Evolutionary conservation across 169 alveolate genomes (phyloP).

Genomic region (Eimeria sp.): DNA sequence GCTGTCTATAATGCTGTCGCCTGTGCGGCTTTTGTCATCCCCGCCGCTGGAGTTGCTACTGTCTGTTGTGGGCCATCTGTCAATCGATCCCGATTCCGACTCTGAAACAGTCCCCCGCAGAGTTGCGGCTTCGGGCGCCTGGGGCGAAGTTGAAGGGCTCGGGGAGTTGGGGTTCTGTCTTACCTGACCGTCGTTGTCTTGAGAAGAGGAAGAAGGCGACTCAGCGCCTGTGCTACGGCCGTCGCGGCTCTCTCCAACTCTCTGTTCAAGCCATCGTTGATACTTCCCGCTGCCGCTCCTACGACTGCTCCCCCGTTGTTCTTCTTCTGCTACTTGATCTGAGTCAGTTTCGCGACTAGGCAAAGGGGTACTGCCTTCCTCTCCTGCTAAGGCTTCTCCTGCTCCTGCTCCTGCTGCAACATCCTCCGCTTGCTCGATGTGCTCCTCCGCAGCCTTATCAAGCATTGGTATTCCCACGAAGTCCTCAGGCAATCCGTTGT

Average conservation of each 20-base stretch:
- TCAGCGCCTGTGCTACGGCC: neutral
- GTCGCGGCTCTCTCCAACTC: neutral
- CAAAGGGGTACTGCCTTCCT: neutral
- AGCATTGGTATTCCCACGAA: slow-evolving; percentile 3
- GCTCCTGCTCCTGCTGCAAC: neutral
- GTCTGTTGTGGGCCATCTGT: neutral
- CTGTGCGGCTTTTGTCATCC: neutral
- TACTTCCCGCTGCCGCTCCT: neutral
- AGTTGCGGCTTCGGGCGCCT: neutral
- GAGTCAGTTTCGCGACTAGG: neutral
- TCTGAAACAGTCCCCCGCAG: neutral
- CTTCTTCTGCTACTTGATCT: neutral
- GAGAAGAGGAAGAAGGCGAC: neutral
- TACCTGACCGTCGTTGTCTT: neutral
- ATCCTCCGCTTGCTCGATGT: neutral
- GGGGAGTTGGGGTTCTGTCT: neutral
- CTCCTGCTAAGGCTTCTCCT: neutral
- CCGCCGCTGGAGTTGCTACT: neutral
- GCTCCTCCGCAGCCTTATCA: slow-evolving; percentile 36
- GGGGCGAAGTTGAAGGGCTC: neutral
- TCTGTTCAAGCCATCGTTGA: neutral
- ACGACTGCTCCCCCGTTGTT: neutral
- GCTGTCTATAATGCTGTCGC: neutral
- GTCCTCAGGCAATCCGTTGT: slow-evolving; percentile 2
- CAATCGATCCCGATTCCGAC: neutral